Percentiles rank a stretch among this genome's conserved stretches.
These are phyloP conservation scores for Trichomonas tenax DNA, from an alignment of 208 protist genomes.

Conservation along the genomic window DNA sequence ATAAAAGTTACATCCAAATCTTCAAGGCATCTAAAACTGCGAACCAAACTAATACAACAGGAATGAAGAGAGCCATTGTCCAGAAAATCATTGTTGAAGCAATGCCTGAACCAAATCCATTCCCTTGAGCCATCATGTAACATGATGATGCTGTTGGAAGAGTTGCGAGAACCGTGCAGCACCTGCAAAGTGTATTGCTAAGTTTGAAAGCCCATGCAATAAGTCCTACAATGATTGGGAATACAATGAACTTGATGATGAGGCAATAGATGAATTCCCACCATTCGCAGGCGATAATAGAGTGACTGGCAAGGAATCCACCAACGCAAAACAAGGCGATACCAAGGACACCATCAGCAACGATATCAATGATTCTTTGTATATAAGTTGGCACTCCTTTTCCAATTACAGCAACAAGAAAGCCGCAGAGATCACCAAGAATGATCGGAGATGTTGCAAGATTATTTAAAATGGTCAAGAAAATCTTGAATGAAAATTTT, in stretches of 20 bases:
- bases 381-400: background rate
- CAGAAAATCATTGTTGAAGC: conserved; percentile 14
- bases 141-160: background rate
- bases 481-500: background rate
- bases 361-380: background rate
- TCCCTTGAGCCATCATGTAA: background rate
- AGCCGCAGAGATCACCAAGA: background rate
- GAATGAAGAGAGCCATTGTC: background rate
- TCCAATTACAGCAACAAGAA: background rate
- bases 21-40: background rate
- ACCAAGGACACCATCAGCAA: background rate
- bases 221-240: background rate
- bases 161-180: background rate
- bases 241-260: background rate
- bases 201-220: background rate
- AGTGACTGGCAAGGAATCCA: background rate
- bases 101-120: background rate
- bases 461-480: background rate
- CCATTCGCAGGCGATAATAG: background rate
- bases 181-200: background rate
- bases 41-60: background rate
- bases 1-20: background rate
- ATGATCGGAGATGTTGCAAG: background rate
- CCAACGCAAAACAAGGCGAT: background rate
- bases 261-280: background rate